phyloP scores from a whole-genome alignment of 2,329 filamentous ascomycete species.

The Hortaea werneckii region DNA sequence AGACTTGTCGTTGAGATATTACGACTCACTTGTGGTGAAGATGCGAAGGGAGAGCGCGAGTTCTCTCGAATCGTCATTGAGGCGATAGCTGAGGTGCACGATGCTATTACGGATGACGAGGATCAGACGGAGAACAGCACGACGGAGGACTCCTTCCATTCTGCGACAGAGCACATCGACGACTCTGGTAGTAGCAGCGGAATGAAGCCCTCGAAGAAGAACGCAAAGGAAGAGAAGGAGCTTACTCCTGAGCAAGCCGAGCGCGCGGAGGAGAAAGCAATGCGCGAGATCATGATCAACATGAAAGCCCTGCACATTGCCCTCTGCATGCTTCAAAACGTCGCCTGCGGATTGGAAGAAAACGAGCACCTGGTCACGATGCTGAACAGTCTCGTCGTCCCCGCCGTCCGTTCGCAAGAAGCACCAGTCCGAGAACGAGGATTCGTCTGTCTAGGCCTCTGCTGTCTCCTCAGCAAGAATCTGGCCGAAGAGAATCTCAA shows the following conservation, averaged over 20 bases:
- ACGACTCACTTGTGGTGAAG: slow-evolving; percentile 69
- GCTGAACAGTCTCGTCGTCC: slow-evolving; percentile 93
- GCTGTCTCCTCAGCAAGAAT: slow-evolving; percentile 81
- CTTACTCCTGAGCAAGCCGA: slow-evolving; percentile 50
- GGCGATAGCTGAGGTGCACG: slow-evolving; percentile 91
- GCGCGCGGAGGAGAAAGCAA: slow-evolving; percentile 58
- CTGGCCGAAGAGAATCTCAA: slow-evolving; percentile 85
- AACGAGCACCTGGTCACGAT: slow-evolving; percentile 92
- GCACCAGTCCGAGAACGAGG: slow-evolving; percentile 86
- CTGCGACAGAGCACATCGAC: slow-evolving; percentile 76
- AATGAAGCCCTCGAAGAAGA: slow-evolving; percentile 30
- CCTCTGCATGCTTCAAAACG: slow-evolving; percentile 93
- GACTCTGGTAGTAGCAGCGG: slow-evolving; percentile 46
- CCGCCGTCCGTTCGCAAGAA: slow-evolving; percentile 86
- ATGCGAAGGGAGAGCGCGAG: slow-evolving; percentile 64
- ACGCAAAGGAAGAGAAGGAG: slow-evolving; percentile 30
- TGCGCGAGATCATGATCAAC: slow-evolving; percentile 90
- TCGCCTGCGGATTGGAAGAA: slow-evolving; percentile 75
- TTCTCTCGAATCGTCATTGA: slow-evolving; percentile 82
- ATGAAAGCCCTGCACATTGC: slow-evolving; percentile 97
- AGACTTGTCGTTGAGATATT: slow-evolving; percentile 77
- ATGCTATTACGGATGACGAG: slow-evolving; percentile 69
- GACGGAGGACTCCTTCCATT: slow-evolving; percentile 79
- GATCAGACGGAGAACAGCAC: slow-evolving; percentile 41
- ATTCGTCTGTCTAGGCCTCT: slow-evolving; percentile 79